Evolutionary conservation across 2,329 filamentous ascomycete species (phyloP).

Genomic region (Monosporascus cannonballus): DNA sequence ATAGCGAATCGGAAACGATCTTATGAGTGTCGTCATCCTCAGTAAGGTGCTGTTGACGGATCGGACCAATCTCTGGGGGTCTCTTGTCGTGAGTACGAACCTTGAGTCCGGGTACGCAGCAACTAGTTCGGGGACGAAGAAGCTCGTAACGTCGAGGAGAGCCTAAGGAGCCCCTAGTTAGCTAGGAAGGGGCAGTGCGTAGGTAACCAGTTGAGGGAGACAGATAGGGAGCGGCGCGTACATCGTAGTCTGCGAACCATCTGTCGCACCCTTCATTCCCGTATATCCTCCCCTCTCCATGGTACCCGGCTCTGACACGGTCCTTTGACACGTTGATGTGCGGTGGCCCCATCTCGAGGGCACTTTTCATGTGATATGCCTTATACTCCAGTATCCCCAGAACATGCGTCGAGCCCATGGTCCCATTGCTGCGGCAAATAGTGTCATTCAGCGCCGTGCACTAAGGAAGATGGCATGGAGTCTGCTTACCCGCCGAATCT

Average conservation of each 20-base stretch:
- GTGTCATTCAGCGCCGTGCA: neutral
- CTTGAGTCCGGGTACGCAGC: slow-evolving; percentile 5
- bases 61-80: neutral
- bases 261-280: slow-evolving; percentile 2
- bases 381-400: slow-evolving; percentile 3
- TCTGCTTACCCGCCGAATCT: slow-evolving; percentile 1
- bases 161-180: neutral
- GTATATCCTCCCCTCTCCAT: slow-evolving; percentile 1
- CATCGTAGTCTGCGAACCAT: slow-evolving; percentile 4
- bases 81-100: slow-evolving; percentile 3
- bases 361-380: slow-evolving; percentile 3
- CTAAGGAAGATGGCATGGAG: neutral
- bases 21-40: neutral
- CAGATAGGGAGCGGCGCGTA: neutral
- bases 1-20: neutral
- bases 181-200: neutral
- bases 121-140: slow-evolving; percentile 1
- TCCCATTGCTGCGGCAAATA: neutral
- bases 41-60: neutral
- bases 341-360: slow-evolving; percentile 1
- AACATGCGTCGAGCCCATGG: slow-evolving; percentile 2
- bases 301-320: slow-evolving; percentile 1
- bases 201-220: neutral
- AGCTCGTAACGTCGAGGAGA: slow-evolving; percentile 2
- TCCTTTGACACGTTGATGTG: slow-evolving; percentile 3